phyloP scores from a whole-genome alignment of 805 yeast species.

The Sugiyamaella valdiviana region DNA sequence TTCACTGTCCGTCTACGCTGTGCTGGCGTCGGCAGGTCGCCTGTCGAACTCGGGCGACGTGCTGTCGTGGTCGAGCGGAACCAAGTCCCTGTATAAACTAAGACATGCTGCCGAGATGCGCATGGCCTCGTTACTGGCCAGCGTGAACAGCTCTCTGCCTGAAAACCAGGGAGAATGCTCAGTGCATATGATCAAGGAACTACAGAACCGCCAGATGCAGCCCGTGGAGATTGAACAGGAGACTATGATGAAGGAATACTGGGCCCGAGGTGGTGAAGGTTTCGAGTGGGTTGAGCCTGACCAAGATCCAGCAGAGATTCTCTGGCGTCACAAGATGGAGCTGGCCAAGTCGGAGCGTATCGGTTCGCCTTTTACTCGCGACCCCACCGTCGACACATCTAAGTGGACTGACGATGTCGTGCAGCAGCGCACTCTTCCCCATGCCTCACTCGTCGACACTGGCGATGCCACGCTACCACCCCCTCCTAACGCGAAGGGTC shows the following conservation, averaged over 20 bases:
- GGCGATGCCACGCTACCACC: slow-evolving; percentile 11
- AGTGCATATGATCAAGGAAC: slow-evolving; percentile 28
- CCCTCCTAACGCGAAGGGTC: slow-evolving; percentile 2
- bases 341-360: slow-evolving; percentile 15
- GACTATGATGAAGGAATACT: slow-evolving; percentile 66
- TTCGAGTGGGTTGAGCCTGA: slow-evolving; percentile 89
- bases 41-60: slow-evolving; percentile 49
- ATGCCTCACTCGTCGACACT: slow-evolving; percentile 30
- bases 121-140: slow-evolving; percentile 59
- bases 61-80: slow-evolving; percentile 59
- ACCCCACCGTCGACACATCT: slow-evolving; percentile 8
- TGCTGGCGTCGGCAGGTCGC: slow-evolving; percentile 44
- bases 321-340: slow-evolving; percentile 31
- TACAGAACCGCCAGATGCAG: slow-evolving; percentile 32
- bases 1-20: slow-evolving; percentile 43
- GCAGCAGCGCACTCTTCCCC: slow-evolving; percentile 25
- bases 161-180: slow-evolving; percentile 38
- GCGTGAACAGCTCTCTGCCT: slow-evolving; percentile 49
- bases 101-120: slow-evolving; percentile 61
- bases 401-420: slow-evolving; percentile 27
- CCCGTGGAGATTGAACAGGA: slow-evolving; percentile 55
- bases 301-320: slow-evolving; percentile 71
- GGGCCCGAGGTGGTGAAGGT: slow-evolving; percentile 83
- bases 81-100: slow-evolving; percentile 58
- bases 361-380: slow-evolving; percentile 17